Percentiles rank a stretch among this genome's conserved stretches.
Evolutionary conservation across 148 eudicot species (phyloP).

Genomic region (Silene uniflora): DNA sequence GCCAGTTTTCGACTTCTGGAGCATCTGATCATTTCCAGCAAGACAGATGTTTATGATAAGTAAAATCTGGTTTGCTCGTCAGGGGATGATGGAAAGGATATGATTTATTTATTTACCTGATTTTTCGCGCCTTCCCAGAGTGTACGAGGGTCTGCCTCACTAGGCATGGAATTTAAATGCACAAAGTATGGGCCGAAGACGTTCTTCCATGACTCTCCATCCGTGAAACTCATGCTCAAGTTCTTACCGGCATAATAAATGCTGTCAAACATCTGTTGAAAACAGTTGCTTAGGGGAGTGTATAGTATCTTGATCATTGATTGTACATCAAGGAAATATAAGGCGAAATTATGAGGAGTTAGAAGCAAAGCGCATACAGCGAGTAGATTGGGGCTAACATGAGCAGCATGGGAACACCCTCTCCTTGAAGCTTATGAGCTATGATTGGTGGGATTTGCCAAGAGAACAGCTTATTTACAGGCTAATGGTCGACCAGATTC

Average conservation of each 20-base stretch:
- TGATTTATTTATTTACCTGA: constrained; percentile 32
- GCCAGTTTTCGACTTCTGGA: constrained; percentile 54
- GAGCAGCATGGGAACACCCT: constrained; percentile 89
- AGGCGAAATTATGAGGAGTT: too few species aligned
- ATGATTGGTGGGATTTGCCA: constrained; percentile 42
- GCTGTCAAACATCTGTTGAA: constrained; percentile 90
- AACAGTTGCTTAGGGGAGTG: too few species aligned
- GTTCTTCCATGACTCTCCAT: constrained; percentile 84
- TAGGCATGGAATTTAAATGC: constrained; percentile 50
- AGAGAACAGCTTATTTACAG: constrained; percentile 61
- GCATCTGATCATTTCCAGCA: constrained; percentile 42
- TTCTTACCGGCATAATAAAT: constrained; percentile 59
- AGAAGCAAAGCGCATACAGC: constrained; percentile 39
- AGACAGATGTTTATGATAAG: neutral
- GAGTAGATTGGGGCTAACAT: constrained; percentile 62
- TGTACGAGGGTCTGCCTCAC: constrained; percentile 22
- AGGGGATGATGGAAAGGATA: neutral
- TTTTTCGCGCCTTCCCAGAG: constrained; percentile 74
- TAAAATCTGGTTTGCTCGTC: too few species aligned
- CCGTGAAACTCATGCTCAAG: constrained; percentile 32
- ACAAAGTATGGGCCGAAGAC: constrained; percentile 84
- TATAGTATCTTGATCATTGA: too few species aligned
- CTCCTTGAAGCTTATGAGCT: constrained; percentile 41
- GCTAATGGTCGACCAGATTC: constrained; percentile 40
- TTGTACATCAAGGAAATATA: neutral